A percentile compares a stretch with the other conserved stretches of the same genome.
Conservation (phyloP, 2,329 filamentous ascomycete species). For the Alternaria sp. region DNA sequence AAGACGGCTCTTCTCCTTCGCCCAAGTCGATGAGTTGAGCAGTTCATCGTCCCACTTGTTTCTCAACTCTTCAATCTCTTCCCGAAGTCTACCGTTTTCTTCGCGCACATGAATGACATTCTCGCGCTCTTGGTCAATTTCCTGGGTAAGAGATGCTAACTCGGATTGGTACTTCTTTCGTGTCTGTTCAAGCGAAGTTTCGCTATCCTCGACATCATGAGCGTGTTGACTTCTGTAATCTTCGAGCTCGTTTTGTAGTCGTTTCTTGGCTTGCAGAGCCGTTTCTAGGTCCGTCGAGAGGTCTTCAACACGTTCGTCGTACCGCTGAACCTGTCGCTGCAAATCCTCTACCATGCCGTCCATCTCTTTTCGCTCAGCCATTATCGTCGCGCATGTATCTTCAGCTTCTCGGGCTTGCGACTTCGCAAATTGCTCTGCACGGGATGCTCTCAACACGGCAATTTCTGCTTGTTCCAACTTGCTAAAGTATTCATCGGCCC, state of each 20-base stretch:
- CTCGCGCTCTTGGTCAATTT: constrained; percentile 92
- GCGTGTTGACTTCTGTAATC: constrained; percentile 95
- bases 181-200: constrained; percentile 94
- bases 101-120: constrained; percentile 84
- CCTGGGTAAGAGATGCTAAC: constrained; percentile 85
- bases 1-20: constrained; percentile 93
- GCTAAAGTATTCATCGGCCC: constrained; percentile 95
- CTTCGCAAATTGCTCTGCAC: constrained; percentile 94
- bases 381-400: constrained; percentile 86
- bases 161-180: constrained; percentile 97
- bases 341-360: constrained; percentile 87
- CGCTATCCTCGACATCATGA: constrained; percentile 96
- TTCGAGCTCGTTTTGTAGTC: constrained; percentile 95
- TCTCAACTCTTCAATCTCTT: constrained; percentile 92
- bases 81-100: constrained; percentile 87
- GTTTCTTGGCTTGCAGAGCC: constrained; percentile 87
- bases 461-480: constrained; percentile 98
- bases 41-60: constrained; percentile 99
- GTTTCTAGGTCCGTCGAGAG: constrained; percentile 87
- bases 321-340: constrained; percentile 85
- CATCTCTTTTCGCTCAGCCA: constrained; percentile 91
- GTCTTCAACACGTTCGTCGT: constrained; percentile 92
- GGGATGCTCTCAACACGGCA: constrained; percentile 86
- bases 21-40: constrained; percentile 96
- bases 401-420: constrained; percentile 89